Conservation (phyloP, 805 yeast species). For the Saturnispora silvae region DNA sequence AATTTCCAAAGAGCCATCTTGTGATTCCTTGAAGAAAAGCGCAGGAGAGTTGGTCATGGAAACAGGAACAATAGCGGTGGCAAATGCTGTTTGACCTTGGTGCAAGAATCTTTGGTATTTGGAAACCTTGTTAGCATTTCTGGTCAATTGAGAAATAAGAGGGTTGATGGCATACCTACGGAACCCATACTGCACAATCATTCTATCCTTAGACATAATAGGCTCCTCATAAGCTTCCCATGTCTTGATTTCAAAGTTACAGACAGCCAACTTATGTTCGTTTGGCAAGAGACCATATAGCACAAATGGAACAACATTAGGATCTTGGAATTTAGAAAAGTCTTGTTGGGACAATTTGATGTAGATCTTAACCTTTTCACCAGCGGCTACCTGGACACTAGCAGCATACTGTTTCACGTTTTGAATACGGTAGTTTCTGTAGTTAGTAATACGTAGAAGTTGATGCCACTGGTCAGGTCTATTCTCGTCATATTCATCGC, state of each 20-base stretch:
- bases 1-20: conserved; percentile 35
- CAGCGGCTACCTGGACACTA: conserved; percentile 44
- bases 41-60: conserved; percentile 79
- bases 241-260: conserved; percentile 70
- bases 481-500: conserved; percentile 67
- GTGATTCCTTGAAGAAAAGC: conserved; percentile 57
- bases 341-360: conserved; percentile 46
- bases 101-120: conserved; percentile 79
- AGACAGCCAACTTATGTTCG: conserved; percentile 78
- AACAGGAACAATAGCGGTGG: conserved; percentile 82
- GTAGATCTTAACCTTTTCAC: conserved; percentile 50
- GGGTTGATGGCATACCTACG: conserved; percentile 81
- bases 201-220: conserved; percentile 67
- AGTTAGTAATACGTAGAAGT: conserved; percentile 64
- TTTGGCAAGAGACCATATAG: conserved; percentile 70
- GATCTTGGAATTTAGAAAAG: conserved; percentile 34
- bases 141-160: conserved; percentile 66
- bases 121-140: conserved; percentile 75
- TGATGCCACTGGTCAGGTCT: conserved; percentile 69
- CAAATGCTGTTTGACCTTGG: conserved; percentile 62
- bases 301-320: conserved; percentile 40
- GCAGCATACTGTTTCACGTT: conserved; percentile 47
- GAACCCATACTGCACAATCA: conserved; percentile 88
- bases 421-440: conserved; percentile 63
- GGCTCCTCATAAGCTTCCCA: conserved; percentile 90